A percentile compares a stretch with the other conserved stretches of the same genome.
Conservation (phyloP, 2,329 filamentous ascomycete genomes). For the Cladosporium sp. region DNA sequence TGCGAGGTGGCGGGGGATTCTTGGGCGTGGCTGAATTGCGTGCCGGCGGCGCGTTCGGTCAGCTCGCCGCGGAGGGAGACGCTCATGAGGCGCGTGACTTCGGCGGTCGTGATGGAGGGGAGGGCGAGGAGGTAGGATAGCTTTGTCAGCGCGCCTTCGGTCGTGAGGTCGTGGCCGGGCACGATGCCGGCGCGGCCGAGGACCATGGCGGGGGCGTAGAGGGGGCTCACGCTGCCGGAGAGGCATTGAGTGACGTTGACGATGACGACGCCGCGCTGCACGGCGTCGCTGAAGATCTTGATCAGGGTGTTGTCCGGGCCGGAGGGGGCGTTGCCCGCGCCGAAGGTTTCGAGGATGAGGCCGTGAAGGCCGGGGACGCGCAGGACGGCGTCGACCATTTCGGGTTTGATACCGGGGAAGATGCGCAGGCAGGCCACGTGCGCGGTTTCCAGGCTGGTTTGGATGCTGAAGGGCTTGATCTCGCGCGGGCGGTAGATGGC, state of each 20-base stretch:
- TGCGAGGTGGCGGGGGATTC: neutral
- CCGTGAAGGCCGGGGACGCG: constrained; percentile 72
- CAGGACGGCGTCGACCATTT: constrained; percentile 80
- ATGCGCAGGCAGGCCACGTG: constrained; percentile 86
- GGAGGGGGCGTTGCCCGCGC: constrained; percentile 85
- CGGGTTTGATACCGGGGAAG: constrained; percentile 89
- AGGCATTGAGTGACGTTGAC: constrained; percentile 90
- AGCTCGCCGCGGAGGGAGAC: constrained; percentile 77
- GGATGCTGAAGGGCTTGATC: constrained; percentile 22
- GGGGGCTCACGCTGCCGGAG: constrained; percentile 37
- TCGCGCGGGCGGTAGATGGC: constrained; percentile 68
- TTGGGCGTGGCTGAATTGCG: constrained; percentile 6
- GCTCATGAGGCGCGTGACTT: constrained; percentile 69
- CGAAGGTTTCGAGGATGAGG: constrained; percentile 85
- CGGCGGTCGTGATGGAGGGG: constrained; percentile 58
- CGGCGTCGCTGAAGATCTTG: constrained; percentile 70
- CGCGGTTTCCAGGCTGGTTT: constrained; percentile 74
- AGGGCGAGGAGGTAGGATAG: constrained; percentile 77
- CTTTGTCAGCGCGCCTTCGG: constrained; percentile 87
- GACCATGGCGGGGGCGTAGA: constrained; percentile 51
- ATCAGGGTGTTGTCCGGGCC: constrained; percentile 76
- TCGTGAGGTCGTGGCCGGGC: constrained; percentile 83
- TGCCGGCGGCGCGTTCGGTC: constrained; percentile 52
- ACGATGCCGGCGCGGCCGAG: constrained; percentile 81
- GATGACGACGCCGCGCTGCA: constrained; percentile 75